Base-by-base conservation (phyloP, 495 filamentous ascomycete genomes). In the Penicillium psychrofluorescens region DNA sequence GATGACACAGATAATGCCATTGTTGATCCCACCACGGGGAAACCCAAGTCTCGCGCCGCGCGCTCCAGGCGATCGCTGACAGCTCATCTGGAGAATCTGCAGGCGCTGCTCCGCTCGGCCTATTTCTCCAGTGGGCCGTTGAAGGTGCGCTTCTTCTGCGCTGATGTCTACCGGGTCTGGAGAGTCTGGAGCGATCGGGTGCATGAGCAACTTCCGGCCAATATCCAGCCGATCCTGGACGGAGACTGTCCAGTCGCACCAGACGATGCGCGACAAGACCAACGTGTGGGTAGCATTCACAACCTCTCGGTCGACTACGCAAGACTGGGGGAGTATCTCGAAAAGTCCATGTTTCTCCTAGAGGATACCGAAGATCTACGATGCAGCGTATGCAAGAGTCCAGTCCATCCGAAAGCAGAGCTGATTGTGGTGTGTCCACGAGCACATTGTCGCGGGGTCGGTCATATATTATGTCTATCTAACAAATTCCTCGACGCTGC, bases 41-140 rank as follows among this genome's bases (percentile, higher is more conserved):
- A 58, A 36, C 40, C 48, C 2, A 61, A 56, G 31, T 33, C 54
- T n/a, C 58, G 55, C 41, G 50, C 55, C 38, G 54, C 58, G 15
- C 75, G 81, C 13, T 79, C 85, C 4, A 64, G 66, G 7, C 67
- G 74, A 41, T 84, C 73, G 5, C 51, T 92, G 33, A 69, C 56
- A 2, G 79, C 78, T 12, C 76, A 83, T 14, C 50, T 95, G 27
- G 79, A 80, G 1, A 88, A 89, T 51, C 63, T 98, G 12, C 84
- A 94, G 56, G 71, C 88, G 0, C 70, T 98, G 0, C 71, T 96
- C 7, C 75, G 85, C 1, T 85, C 86, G 7, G 73, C 76, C 4
- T 87, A 83, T 51, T 96, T 98, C 57, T 58, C 64, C 8, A 65
- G 75, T 22, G 94, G 88, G 89, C 90, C 90, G n/a, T 68, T 98